Evolutionary conservation across 2,329 filamentous ascomycete genomes (phyloP).

Genomic region (Scytalidium lignicola): DNA sequence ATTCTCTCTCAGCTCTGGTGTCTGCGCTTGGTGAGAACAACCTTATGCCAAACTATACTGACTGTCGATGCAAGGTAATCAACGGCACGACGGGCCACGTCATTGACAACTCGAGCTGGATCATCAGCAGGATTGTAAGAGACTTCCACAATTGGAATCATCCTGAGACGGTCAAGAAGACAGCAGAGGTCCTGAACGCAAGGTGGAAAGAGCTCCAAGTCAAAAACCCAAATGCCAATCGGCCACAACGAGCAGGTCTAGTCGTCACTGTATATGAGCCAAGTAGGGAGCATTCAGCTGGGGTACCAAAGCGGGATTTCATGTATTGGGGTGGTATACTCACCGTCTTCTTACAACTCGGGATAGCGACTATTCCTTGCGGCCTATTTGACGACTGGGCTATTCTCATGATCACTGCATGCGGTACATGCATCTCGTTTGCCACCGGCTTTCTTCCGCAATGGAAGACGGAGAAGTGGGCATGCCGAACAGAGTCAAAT

Average conservation of each 20-base stretch:
- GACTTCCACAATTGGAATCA: constrained; percentile 32
- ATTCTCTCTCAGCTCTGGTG: constrained; percentile 13
- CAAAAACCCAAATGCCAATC: constrained; percentile 9
- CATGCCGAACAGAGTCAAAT: constrained; percentile 6
- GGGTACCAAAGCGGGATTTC: constrained; percentile 12
- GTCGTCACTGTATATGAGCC: constrained; percentile 19
- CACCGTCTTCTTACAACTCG: constrained; percentile 6
- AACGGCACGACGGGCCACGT: constrained; percentile 31
- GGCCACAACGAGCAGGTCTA: constrained; percentile 13
- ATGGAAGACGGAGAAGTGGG: constrained; percentile 18
- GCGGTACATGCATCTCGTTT: too few species aligned
- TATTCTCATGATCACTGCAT: constrained; percentile 32
- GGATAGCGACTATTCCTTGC: constrained; percentile 5
- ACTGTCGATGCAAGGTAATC: constrained; percentile 29
- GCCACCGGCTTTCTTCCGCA: constrained; percentile 6
- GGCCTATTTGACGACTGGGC: constrained; percentile 5
- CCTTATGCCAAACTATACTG: constrained; percentile 27
- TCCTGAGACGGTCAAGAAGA: constrained; percentile 8
- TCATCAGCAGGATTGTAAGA: constrained; percentile 35
- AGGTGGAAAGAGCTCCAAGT: constrained; percentile 2
- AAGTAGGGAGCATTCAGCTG: constrained; percentile 4
- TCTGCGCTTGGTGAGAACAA: constrained; percentile 23
- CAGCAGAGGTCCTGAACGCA: too few species aligned
- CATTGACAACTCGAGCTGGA: constrained; percentile 34
- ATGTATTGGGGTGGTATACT: constrained; percentile 17